Conservation (phyloP, 192 early-diverging fungal species). For the Entomortierella beljakovae region DNA sequence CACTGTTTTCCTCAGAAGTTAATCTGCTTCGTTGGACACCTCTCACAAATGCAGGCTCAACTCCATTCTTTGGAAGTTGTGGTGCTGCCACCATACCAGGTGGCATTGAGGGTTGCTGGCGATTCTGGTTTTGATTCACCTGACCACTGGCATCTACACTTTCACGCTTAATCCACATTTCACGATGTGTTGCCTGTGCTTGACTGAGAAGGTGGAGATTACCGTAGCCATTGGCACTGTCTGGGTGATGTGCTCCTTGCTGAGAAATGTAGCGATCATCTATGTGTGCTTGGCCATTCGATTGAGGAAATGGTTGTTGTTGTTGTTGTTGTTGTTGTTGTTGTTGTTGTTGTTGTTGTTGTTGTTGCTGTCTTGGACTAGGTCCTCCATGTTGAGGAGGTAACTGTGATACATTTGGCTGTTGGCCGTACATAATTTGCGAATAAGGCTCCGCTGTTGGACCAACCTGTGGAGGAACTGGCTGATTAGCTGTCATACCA, state of each 20-base stretch:
- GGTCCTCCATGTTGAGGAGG: constrained; percentile 12
- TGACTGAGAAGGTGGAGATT: constrained; percentile 41
- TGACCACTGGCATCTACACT: constrained; percentile 27
- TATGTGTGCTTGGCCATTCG: constrained; percentile 23
- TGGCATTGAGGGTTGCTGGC: constrained; percentile 10
- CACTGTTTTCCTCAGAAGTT: constrained; percentile 44
- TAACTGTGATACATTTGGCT: constrained; percentile 8
- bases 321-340: constrained; percentile 4
- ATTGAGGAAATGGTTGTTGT: constrained; percentile 23
- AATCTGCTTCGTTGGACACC: constrained; percentile 15
- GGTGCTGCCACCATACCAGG: constrained; percentile 14
- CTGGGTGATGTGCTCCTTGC: constrained; percentile 16
- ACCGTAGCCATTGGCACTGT: constrained; percentile 21
- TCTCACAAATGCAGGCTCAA: not conserved
- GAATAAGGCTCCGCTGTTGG: constrained; percentile 35
- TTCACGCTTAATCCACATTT: constrained; percentile 49
- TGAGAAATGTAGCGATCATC: constrained; percentile 42
- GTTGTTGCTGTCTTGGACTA: not conserved
- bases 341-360: constrained; percentile 1
- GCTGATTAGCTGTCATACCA: constrained; percentile 10
- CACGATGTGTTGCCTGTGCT: constrained; percentile 40
- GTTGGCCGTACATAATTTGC: constrained; percentile 27
- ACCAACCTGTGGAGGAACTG: constrained; percentile 10
- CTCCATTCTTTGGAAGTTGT: constrained; percentile 7
- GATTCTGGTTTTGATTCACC: constrained; percentile 5